These are phyloP conservation scores for Cadophora sp. DNA, from an alignment of 2,329 filamentous ascomycete species.

Conservation along the genomic window DNA sequence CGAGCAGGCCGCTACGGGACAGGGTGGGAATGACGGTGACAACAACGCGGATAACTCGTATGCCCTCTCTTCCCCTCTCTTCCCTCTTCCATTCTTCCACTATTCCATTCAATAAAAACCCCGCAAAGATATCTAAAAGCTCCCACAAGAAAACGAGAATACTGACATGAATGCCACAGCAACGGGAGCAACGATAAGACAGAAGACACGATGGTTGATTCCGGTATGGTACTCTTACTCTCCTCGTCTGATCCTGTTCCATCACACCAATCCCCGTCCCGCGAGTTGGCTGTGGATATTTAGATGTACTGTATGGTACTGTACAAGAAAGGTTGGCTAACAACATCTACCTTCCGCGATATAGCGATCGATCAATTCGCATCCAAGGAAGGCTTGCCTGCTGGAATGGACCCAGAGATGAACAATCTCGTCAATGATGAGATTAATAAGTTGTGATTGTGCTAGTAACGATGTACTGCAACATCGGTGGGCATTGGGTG, in stretches of 20 bases:
- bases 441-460: conserved; percentile 43
- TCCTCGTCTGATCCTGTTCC: neutral
- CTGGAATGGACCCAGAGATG: conserved; percentile 45
- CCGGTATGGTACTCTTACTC: conserved; percentile 36
- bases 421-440: conserved; percentile 48
- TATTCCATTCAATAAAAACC: no score
- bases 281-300: neutral
- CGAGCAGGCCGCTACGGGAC: conserved; percentile 42
- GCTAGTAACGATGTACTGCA: neutral
- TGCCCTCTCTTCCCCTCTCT: neutral
- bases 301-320: no score
- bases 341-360: neutral
- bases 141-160: neutral
- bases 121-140: no score
- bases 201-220: conserved; percentile 46
- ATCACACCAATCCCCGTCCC: neutral
- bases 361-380: conserved; percentile 46
- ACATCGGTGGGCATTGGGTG: neutral
- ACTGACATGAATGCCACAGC: conserved; percentile 3
- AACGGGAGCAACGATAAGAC: conserved; percentile 42
- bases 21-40: conserved; percentile 46
- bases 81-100: no score
- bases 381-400: conserved; percentile 45
- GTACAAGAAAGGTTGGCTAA: neutral
- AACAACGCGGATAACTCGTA: conserved; percentile 40